These are phyloP conservation scores for Ogataea dorogensis DNA, from an alignment of 805 yeast genomes.

Conservation along the genomic window DNA sequence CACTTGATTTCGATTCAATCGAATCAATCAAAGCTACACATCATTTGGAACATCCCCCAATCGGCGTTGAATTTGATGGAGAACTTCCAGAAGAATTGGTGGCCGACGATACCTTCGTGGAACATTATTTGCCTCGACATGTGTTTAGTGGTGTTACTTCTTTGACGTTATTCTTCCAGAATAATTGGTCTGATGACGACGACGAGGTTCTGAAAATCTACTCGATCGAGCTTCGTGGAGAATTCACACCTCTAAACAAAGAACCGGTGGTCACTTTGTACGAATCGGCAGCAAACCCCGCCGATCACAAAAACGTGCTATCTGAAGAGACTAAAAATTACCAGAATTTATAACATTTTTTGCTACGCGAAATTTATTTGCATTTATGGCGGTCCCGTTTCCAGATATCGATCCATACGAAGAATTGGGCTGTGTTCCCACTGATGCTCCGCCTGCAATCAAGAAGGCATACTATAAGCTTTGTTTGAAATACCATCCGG, in stretches of 20 bases:
- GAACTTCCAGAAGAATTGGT: slow-evolving; percentile 28
- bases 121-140: slow-evolving; percentile 77
- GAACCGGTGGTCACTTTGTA: slow-evolving; percentile 78
- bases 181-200: slow-evolving; percentile 61
- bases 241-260: slow-evolving; percentile 48
- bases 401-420: slow-evolving; percentile 65
- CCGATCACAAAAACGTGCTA: slow-evolving; percentile 62
- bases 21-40: slow-evolving; percentile 48
- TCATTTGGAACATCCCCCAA: slow-evolving; percentile 59
- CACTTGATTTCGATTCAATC: slow-evolving; percentile 71
- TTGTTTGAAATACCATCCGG: slow-evolving; percentile 71
- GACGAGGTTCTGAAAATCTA: slow-evolving; percentile 59
- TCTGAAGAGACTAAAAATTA: slow-evolving; percentile 22
- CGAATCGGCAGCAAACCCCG: slow-evolving; percentile 91
- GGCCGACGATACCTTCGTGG: slow-evolving; percentile 60
- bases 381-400: slow-evolving; percentile 38
- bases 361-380: slow-evolving; percentile 9
- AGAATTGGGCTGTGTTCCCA: slow-evolving; percentile 41
- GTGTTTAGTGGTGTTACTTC: slow-evolving; percentile 67
- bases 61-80: slow-evolving; percentile 45
- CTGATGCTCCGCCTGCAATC: slow-evolving; percentile 51
- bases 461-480: slow-evolving; percentile 65
- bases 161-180: slow-evolving; percentile 65
- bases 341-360: slow-evolving; percentile 12
- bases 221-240: slow-evolving; percentile 81